Conservation (phyloP, 23 red algal genomes). For the Agarophyton chilense region DNA sequence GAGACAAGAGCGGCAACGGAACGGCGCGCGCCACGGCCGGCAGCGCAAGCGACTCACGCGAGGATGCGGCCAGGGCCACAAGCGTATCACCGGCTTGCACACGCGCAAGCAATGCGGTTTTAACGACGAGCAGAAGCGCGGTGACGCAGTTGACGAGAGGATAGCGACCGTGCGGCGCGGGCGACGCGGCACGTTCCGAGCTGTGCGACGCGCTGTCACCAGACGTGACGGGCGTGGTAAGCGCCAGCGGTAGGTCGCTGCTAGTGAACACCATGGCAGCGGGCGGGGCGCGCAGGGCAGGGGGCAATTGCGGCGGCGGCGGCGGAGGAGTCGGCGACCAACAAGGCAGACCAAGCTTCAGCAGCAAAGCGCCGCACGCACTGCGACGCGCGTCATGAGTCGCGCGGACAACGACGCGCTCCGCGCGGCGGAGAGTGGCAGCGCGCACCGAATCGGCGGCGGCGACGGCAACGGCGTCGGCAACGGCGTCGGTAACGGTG, state of each 20-base stretch:
- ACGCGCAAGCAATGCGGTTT: not conserved
- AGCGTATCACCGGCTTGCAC: not conserved
- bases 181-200: not conserved
- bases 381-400: not conserved
- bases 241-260: constrained; percentile 10
- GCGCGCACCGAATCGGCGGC: not conserved
- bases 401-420: not conserved
- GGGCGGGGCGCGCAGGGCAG: not conserved
- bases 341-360: too few species aligned
- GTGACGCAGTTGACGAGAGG: constrained; percentile 19
- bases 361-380: constrained; percentile 6
- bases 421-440: too few species aligned
- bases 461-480: not conserved
- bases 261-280: constrained; percentile 14
- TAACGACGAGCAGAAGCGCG: constrained; percentile 12
- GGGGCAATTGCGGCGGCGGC: not conserved
- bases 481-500: not conserved
- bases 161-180: not conserved
- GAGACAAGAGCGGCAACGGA: not conserved
- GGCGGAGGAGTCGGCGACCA: not conserved
- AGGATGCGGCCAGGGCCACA: not conserved
- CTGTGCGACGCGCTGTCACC: not conserved
- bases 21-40: not conserved
- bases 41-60: not conserved
- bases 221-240: constrained; percentile 26